A percentile compares a stretch with the other conserved stretches of the same genome.
phyloP scores from a whole-genome alignment of 352 stramenopile genomes.

The Phytophthora europaea region DNA sequence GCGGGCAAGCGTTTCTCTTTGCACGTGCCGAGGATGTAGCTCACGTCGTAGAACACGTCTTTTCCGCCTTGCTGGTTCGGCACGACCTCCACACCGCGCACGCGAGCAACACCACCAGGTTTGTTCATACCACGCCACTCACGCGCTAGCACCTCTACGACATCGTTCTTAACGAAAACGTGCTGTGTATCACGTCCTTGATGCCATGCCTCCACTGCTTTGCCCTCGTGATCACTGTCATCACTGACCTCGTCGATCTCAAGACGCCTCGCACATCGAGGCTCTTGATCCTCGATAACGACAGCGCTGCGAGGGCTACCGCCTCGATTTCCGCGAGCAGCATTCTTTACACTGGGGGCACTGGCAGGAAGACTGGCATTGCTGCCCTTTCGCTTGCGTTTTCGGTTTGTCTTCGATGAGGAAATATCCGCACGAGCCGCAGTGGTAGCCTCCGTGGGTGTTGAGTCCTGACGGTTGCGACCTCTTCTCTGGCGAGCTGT shows the following conservation, averaged over 20 bases:
- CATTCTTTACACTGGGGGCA: constrained; percentile 20
- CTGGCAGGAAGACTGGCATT: constrained; percentile 7
- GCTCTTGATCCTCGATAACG: constrained; percentile 28
- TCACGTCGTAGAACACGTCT: constrained; percentile 68
- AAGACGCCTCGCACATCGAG: constrained; percentile 50
- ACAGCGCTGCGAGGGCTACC: constrained; percentile 18
- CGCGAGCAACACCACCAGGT: constrained; percentile 68
- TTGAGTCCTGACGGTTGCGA: constrained; percentile 34
- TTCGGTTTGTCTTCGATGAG: constrained; percentile 55
- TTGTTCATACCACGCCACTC: constrained; percentile 78
- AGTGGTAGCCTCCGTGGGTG: constrained; percentile 29
- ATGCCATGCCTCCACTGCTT: constrained; percentile 26
- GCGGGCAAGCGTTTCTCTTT: constrained; percentile 74
- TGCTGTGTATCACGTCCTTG: constrained; percentile 24
- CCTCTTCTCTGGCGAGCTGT: constrained; percentile 34
- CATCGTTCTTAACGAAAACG: constrained; percentile 63
- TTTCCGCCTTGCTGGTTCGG: constrained; percentile 17
- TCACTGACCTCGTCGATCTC: constrained; percentile 64
- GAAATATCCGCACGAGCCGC: constrained; percentile 35
- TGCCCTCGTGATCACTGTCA: constrained; percentile 31
- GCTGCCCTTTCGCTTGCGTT: constrained; percentile 58
- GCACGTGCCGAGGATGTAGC: constrained; percentile 62
- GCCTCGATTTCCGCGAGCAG: constrained; percentile 20
- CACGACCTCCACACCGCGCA: constrained; percentile 57
- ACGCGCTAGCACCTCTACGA: constrained; percentile 63